Conservation (phyloP, 768 basidiomycete genomes). For the Boletus reticuloceps region DNA sequence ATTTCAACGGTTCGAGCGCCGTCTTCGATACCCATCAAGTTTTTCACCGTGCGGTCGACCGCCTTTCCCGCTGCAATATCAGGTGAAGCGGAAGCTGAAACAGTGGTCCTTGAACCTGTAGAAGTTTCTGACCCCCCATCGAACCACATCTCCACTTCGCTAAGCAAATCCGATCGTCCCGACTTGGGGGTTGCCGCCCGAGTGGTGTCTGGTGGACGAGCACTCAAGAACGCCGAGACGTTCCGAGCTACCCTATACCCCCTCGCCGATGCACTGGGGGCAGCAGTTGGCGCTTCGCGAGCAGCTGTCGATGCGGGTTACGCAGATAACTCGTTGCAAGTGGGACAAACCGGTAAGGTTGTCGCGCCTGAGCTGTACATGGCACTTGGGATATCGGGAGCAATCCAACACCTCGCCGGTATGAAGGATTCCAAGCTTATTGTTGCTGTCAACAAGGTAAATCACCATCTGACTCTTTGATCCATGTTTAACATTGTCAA, state of each 20-base stretch:
- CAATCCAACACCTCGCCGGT: conserved; percentile 97
- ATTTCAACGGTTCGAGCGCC: conserved; percentile 86
- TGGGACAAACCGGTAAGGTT: conserved; percentile 99
- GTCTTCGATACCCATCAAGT: conserved; percentile 77
- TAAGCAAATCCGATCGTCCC: conserved; percentile 90
- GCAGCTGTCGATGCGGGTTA: conserved; percentile 99
- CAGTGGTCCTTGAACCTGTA: conserved; percentile 61
- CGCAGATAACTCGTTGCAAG: conserved; percentile 95
- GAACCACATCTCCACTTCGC: conserved; percentile 66
- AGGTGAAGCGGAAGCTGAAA: conserved; percentile 53
- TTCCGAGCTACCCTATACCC: conserved; percentile 86
- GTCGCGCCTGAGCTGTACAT: conserved; percentile 97
- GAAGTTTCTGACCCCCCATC: conserved; percentile 50
- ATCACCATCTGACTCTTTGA: not conserved
- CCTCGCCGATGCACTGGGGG: conserved; percentile 88
- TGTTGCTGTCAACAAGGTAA: conserved; percentile 95
- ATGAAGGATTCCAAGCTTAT: conserved; percentile 99
- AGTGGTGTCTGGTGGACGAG: conserved; percentile 93
- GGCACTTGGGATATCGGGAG: conserved; percentile 95
- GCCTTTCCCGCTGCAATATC: conserved; percentile 71
- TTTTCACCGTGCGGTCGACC: conserved; percentile 93
- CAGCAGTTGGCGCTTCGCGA: conserved; percentile 96
- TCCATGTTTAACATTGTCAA: conserved; percentile 32
- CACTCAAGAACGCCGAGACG: conserved; percentile 92
- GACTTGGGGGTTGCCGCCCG: conserved; percentile 85